Evolutionary conservation across 176 grass and related monocot genomes (phyloP), one percentile per base, ranked within the genome.

Genomic region (Juncus inflexus): DNA sequence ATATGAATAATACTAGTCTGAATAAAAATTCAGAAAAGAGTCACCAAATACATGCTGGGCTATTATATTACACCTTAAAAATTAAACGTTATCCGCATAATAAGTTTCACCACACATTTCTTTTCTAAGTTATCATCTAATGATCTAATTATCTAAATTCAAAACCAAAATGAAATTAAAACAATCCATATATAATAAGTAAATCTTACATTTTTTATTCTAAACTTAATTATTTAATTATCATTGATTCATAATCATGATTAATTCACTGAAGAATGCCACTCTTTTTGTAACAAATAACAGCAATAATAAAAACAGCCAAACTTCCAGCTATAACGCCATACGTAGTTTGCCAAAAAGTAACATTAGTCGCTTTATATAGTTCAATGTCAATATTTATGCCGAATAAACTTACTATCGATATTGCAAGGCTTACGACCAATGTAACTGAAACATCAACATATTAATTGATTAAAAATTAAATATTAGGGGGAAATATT

Each of bases 321-420:
- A 62, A 43, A 65, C 70, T 76, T 45, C 58, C 83, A 47, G 56
- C 71, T 50, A 65, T 12, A 62, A 79, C 62, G 35, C 84, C 78
- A 43, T 52, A 69, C 3, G 71, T 45, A 13, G 78, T 57, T 68
- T 76, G 35, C 77, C 77, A 74, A 65, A 91, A 91, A 40, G 60
- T 61, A 0, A 1, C 28, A 0, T 16, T 61, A 0, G 82, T 36
- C 12, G 43, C 3, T 0, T 74, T 7, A 73, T 73, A 87, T 45
- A 92, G 56, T 55, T 64, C 8, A 53, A 92, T 78, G 12, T 45
- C 54, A 50, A 92, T 82, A 77, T 87, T 91, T 15, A 87, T 84
- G 55, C 80, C 80, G 47, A 87, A 56, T 58, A 87, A 19, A 1
- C 84, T 78, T 0, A 80, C 70, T 0, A 72, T 38, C 0, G 62